A percentile compares a stretch with the other conserved stretches of the same genome.
These are phyloP conservation scores for Sclerotinia sclerotiorum DNA, from an alignment of 2,329 filamentous ascomycete genomes.

Conservation along the genomic window DNA sequence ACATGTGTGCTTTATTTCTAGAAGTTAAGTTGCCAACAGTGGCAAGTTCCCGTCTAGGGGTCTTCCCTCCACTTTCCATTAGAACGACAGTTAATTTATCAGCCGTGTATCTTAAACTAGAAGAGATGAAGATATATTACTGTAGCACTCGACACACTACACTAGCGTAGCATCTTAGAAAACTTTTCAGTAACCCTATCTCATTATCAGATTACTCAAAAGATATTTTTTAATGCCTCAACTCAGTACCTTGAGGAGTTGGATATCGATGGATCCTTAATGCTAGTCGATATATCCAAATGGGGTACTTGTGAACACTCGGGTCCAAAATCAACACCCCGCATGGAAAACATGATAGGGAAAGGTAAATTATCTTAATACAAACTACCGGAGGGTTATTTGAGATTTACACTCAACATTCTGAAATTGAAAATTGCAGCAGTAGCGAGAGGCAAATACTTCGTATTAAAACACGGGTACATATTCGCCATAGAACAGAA, in stretches of 20 bases:
- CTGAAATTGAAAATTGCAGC: background rate
- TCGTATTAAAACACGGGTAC: background rate
- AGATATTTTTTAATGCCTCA: background rate
- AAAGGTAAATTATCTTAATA: background rate
- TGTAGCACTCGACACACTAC: background rate
- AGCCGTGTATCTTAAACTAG: background rate
- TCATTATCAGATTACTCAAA: background rate
- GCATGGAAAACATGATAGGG: background rate
- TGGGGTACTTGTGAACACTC: background rate
- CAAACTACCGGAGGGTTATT: background rate
- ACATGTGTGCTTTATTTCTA: background rate
- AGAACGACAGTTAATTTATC: background rate
- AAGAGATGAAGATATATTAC: constrained; percentile 10
- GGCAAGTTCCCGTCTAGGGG: background rate
- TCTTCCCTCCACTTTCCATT: background rate
- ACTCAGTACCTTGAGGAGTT: no score
- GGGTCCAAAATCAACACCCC: background rate
- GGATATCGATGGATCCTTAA: background rate
- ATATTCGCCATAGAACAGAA: background rate
- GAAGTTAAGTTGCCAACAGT: background rate
- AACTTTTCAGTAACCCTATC: background rate
- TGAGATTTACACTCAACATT: background rate
- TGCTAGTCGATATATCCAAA: background rate
- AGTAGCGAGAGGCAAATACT: constrained; percentile 10
- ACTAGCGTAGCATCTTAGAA: background rate